Base-by-base conservation (phyloP, 805 yeast genomes). In the Yamadazyma phyllophila region DNA sequence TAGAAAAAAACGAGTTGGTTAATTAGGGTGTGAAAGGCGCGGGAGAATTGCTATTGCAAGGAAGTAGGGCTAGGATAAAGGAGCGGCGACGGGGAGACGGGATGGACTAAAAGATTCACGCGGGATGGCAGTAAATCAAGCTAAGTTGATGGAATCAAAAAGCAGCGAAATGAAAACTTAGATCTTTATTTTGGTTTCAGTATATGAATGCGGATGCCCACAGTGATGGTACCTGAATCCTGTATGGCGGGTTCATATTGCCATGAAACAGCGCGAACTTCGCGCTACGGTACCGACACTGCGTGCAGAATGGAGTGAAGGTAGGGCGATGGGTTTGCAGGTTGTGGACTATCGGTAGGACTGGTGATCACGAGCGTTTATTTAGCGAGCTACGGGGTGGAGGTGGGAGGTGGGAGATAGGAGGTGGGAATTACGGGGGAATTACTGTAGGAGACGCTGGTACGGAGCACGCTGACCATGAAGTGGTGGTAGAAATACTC, bases 161-260 rank as follows among this genome's bases (percentile, higher is more conserved):
- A 29, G 31, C 31, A 29, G 31, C 31, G 31, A 29, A 29, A 29
- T 29, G 7, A 29, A 29, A 29, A 29, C 13, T 29, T 7, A 14
- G 26, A 35, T 35, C 38, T 35, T 17, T 17, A 35, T 35, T 35
- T 12, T 35, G 24, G 38, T n/a, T 29, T 29, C 7, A 29, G 36
- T 32, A 13, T 32, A n/a, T 32, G 36, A 29, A 10, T 29, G 31
- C 31, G 31, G 31, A 29, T 29, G 31, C 31, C 31, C 31, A 29
- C 9, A 20, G 24, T 29, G 15, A 20, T 39, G 36, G 43, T 39
- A 31, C 43, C 43, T 39, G 20, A 39, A 32, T 39, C 43, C 43
- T 39, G 43, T 39, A 39, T 17, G 4, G 13, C n/a, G 9, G 31
- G 8, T 4, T 9, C 31, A 24, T 32, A 12, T 8, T 32, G 10